A percentile compares a stretch with the other conserved stretches of the same genome.
Conservation (phyloP, 1,284 basidiomycete genomes). For the Leccinum pseudoinsigne region DNA sequence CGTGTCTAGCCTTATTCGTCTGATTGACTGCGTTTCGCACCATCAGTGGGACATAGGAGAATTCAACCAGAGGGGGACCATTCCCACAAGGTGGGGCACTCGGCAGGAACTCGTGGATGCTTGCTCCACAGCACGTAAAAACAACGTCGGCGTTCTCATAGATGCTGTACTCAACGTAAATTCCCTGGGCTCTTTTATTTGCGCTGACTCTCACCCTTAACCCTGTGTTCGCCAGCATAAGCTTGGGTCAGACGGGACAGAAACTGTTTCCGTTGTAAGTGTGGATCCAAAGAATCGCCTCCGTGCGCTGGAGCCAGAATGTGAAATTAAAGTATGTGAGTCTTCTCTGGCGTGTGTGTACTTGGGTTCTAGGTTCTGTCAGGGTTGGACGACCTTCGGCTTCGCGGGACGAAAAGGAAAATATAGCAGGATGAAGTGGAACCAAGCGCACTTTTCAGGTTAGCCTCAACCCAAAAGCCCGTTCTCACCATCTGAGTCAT, state of each 20-base stretch:
- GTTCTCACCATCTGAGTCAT: constrained; percentile 3
- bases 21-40: background rate
- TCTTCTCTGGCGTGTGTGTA: constrained; percentile 2
- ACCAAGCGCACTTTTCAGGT: constrained; percentile 74
- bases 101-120: constrained; percentile 78
- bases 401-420: constrained; percentile 79
- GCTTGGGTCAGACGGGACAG: constrained; percentile 79
- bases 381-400: constrained; percentile 89
- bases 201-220: constrained; percentile 15
- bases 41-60: constrained; percentile 88
- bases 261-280: constrained; percentile 74
- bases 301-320: constrained; percentile 55
- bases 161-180: constrained; percentile 79
- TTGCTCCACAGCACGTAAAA: constrained; percentile 55
- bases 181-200: constrained; percentile 2
- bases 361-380: constrained; percentile 3
- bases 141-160: constrained; percentile 67
- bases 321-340: constrained; percentile 65
- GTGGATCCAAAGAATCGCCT: constrained; percentile 69
- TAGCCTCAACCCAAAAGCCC: constrained; percentile 12
- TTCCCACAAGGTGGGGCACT: constrained; percentile 89
- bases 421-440: constrained; percentile 75
- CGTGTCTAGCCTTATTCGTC: background rate
- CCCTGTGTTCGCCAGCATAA: constrained; percentile 55
- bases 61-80: constrained; percentile 84